These are phyloP conservation scores for Podochytrium sp. DNA, from an alignment of 192 early-diverging fungal species.

Conservation along the genomic window DNA sequence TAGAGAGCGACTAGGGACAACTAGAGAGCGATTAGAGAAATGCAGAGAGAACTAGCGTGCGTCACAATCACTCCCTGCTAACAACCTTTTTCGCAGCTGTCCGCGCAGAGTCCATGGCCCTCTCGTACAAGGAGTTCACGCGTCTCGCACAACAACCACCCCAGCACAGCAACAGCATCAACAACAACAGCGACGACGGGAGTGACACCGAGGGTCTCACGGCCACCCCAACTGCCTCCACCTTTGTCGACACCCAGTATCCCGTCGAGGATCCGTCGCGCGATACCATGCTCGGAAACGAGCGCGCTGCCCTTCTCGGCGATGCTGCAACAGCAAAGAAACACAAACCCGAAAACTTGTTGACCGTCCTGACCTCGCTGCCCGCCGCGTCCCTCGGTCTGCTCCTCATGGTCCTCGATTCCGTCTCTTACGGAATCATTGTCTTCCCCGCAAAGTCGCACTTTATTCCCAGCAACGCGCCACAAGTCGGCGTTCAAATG, in stretches of 20 bases:
- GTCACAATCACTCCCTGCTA: background rate
- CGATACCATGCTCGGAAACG: too few species aligned
- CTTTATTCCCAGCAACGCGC: conserved; percentile 46
- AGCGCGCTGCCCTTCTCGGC: background rate
- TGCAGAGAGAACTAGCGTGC: background rate
- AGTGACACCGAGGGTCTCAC: background rate
- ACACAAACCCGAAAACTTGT: background rate
- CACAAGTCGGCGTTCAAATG: conserved; percentile 89
- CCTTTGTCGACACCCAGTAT: background rate
- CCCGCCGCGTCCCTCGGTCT: conserved; percentile 91
- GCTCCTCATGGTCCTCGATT: conserved; percentile 91
- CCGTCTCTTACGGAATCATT: conserved; percentile 75
- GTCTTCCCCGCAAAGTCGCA: conserved; percentile 75
- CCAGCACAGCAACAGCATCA: background rate
- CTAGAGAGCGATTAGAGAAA: background rate
- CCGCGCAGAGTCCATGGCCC: background rate
- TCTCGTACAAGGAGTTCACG: background rate
- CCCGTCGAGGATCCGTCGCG: background rate
- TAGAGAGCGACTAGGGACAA: background rate
- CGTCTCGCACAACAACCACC: background rate
- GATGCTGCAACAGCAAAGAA: background rate
- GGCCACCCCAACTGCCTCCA: background rate
- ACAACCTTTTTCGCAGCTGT: background rate
- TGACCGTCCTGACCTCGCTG: conserved; percentile 34
- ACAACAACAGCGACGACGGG: background rate